Evolutionary conservation across 163 green algal genomes (phyloP), one percentile per base, ranked within the genome.

Genomic region (Chloroidium sp.): DNA sequence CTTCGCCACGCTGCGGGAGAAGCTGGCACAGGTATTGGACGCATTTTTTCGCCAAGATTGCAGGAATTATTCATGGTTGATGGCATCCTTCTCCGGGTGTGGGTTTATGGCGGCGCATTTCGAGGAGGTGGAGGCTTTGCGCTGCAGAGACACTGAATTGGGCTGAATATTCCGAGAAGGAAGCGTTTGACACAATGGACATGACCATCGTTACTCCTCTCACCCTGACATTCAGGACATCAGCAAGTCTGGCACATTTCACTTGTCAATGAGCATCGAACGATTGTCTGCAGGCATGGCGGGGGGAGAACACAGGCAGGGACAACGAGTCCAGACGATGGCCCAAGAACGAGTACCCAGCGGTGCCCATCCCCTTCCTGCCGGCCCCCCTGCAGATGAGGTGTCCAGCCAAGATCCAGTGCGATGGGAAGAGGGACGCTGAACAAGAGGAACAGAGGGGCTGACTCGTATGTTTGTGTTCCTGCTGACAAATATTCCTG

Each of bases 341-440:
- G 64, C 64, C 64, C 6, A 59, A 72, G 76, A 2, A 57, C 61
- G 76, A 10, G 61, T 10, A 60, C 8, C 59, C 67, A 13, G 77
- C 69, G 8, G 69, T 75, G 2, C 77, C 81, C 6, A 79, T 84
- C 62, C 81, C 81, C 1, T 84, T 84, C 76, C 64, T 84, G 69
- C 81, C 81, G 57, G 69, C 82, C 2, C 81, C 81, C 58, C 57
- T 81, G 62, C 62, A 75, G 62, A 4, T 61, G 67, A 6, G 36
- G 36, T 36, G 36, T 36, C 36, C 36, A 36, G 36, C 36, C 36
- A 36, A 36, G 36, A 36, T 36, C 36, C 36, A 36, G 36, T 36
- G 36, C 36, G 36, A 36, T 36, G 36, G 36, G 36, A 36, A 36
- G 36, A 36, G 36, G 36, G 36, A 36, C 36, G 36, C 36, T 36